phyloP scores from a whole-genome alignment of 1,284 basidiomycete genomes.

The Coniferiporia sulphurascens region DNA sequence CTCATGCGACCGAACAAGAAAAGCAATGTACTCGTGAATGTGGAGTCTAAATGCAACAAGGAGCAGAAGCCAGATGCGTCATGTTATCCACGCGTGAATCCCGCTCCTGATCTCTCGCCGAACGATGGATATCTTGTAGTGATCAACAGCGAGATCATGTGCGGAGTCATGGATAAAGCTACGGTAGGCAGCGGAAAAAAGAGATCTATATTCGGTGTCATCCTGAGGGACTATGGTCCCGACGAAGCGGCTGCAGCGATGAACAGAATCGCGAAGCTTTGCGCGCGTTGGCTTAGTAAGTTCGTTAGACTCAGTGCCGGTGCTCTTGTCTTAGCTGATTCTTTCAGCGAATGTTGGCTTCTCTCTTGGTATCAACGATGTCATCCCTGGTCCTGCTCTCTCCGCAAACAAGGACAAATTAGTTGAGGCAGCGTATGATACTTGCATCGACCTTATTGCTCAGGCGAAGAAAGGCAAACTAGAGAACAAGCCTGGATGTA shows the following conservation, averaged over 20 bases:
- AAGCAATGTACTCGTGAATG: slow-evolving; percentile 86
- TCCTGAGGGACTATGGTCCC: slow-evolving; percentile 94
- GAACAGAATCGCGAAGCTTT: slow-evolving; percentile 94
- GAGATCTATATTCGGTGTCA: slow-evolving; percentile 98
- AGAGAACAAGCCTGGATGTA: slow-evolving; percentile 94
- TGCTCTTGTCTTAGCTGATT: background rate
- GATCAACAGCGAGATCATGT: slow-evolving; percentile 98
- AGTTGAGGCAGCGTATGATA: slow-evolving; percentile 86
- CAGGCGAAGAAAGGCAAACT: slow-evolving; percentile 90
- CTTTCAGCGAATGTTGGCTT: slow-evolving; percentile 89
- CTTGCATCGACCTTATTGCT: slow-evolving; percentile 84
- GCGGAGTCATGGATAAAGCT: slow-evolving; percentile 98
- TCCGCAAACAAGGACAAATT: slow-evolving; percentile 80
- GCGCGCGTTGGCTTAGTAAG: slow-evolving; percentile 89
- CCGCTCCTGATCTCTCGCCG: slow-evolving; percentile 82
- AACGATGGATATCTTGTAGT: slow-evolving; percentile 99
- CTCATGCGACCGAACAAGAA: slow-evolving; percentile 93
- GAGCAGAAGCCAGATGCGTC: slow-evolving; percentile 75
- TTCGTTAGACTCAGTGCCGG: slow-evolving; percentile 14
- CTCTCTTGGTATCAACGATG: slow-evolving; percentile 97
- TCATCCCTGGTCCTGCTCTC: slow-evolving; percentile 89
- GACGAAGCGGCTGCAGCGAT: slow-evolving; percentile 94
- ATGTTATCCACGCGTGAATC: slow-evolving; percentile 58
- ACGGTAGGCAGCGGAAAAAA: slow-evolving; percentile 99
- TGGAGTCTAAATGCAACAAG: slow-evolving; percentile 95